These are phyloP conservation scores for Opeltia flavorubescens DNA, from an alignment of 495 filamentous ascomycete genomes.

Conservation along the genomic window DNA sequence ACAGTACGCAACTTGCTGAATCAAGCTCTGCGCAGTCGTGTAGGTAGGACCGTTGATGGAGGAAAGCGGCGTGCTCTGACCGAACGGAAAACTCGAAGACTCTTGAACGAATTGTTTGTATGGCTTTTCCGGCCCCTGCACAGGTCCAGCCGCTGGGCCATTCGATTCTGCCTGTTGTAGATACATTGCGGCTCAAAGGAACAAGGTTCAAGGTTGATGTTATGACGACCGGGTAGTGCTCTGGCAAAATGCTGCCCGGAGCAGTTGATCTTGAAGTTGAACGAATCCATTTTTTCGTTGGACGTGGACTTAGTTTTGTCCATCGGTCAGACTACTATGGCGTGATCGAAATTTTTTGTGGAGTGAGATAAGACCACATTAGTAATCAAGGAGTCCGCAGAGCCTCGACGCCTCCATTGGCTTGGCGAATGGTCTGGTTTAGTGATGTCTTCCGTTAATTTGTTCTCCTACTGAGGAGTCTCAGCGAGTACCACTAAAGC, in stretches of 20 bases:
- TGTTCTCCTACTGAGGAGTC: neutral
- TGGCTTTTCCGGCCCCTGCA: constrained; percentile 9
- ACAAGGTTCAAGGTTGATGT: neutral
- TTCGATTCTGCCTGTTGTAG: constrained; percentile 15
- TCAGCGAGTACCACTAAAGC: neutral
- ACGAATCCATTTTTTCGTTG: neutral
- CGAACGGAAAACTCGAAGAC: constrained; percentile 49
- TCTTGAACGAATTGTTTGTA: constrained; percentile 16
- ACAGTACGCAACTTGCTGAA: constrained; percentile 89
- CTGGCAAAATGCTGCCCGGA: neutral
- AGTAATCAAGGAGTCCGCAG: too few species aligned
- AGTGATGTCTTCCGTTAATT: neutral
- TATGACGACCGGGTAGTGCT: neutral
- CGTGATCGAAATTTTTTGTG: neutral
- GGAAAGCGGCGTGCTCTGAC: constrained; percentile 37
- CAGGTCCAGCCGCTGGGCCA: constrained; percentile 12
- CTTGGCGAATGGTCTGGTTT: neutral
- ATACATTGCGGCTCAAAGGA: constrained; percentile 8
- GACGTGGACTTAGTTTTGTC: too few species aligned
- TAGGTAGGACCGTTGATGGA: constrained; percentile 82
- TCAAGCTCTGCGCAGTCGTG: constrained; percentile 74
- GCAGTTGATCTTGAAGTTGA: neutral
- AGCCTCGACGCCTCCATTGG: neutral
- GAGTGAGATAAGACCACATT: too few species aligned
- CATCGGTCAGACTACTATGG: neutral